Base-by-base conservation (phyloP, 2,329 filamentous ascomycete genomes). In the Parafenestella ontariensis region DNA sequence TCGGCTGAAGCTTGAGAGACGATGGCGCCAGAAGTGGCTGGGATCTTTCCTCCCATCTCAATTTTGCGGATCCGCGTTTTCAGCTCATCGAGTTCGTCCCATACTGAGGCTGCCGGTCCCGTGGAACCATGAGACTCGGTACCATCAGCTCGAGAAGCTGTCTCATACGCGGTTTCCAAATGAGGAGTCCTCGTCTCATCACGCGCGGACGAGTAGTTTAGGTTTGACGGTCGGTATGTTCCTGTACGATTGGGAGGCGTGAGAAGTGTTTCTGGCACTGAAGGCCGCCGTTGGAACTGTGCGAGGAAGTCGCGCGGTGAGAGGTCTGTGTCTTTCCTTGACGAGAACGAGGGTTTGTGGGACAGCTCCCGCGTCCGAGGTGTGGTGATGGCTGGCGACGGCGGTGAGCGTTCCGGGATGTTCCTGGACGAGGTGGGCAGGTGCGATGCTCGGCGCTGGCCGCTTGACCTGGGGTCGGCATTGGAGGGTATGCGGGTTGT, bases 61-160 rank as follows among this genome's bases (percentile, higher is more conserved):
- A 99, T 84, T 56, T 92, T 90, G 65, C 91, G 88, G 65, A 99
- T 96, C 26, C 95, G 87, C 36, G 91, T 95, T 74, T 98, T 98
- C 42, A 99, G 79, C 61, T 98, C 95, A 66, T 98, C 95, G 24
- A 99, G 79, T 76, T 99, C 95, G 72, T 98, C 95, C 95, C 95
- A 99, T 2, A 99, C 91, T 0, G 92, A 97, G 1, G 92, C 96
- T 11, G 93, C 91, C 1, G 91, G 92, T 1, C 89, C 92, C 0
- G 91, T 95, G 0, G 95, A 98, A 26, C 89, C 83, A 29, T 90
- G 94, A 0, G 95, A 98, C 66, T 95, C 92, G 0, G 92, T 93
- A 21, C 68, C 73, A 21, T 75, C 73, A 9, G 67, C 65, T 13
- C 68, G 68, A 17, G 73, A 74, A 3, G 60, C 60, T 9, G 59